Conservation (phyloP, 2,329 filamentous ascomycete species). For the Aureobasidium zeae region DNA sequence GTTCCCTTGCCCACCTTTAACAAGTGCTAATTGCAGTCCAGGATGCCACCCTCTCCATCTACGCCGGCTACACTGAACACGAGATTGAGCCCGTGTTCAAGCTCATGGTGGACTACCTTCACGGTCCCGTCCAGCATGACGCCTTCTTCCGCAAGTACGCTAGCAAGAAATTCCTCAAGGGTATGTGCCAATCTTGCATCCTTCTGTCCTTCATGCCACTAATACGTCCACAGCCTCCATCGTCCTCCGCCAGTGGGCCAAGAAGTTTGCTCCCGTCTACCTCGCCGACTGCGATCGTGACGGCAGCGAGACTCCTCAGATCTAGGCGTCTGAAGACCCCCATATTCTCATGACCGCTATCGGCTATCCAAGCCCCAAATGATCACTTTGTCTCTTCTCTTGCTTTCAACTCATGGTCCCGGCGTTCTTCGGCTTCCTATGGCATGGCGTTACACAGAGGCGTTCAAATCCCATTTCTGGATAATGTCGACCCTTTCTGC, state of each 20-base stretch:
- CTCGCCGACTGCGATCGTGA: conserved; percentile 22
- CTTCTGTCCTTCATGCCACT: conserved; percentile 8
- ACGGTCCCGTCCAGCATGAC: conserved; percentile 81
- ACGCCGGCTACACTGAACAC: conserved; percentile 85
- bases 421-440: conserved; percentile 9
- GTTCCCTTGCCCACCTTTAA: conserved; percentile 20
- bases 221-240: conserved; percentile 62
- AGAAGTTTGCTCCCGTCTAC: conserved; percentile 38
- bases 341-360: conserved; percentile 1
- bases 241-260: conserved; percentile 85
- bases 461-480: conserved; percentile 14
- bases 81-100: conserved; percentile 88
- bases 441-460: conserved; percentile 15
- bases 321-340: conserved; percentile 9
- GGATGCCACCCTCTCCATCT: conserved; percentile 80
- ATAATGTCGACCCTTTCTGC: conserved; percentile 6
- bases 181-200: conserved; percentile 43
- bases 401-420: conserved; percentile 13
- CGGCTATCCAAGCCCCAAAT: not conserved
- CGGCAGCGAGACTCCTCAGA: conserved; percentile 12
- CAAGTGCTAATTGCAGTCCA: conserved; percentile 28
- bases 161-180: conserved; percentile 98
- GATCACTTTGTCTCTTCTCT: conserved; percentile 6
- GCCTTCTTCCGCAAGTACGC: conserved; percentile 99
- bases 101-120: conserved; percentile 94